Evolutionary conservation across 345 rosid species (phyloP).

Genomic region (Citrus sinensis): DVS_A1.0 CM039166.1:24169501-24170000

Average conservation of each 20-base stretch:
- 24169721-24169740: background rate
- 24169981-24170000: too few species aligned
- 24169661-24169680: background rate
- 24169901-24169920: too few species aligned
- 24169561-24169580: slow-evolving; percentile 26
- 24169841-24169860: too few species aligned
- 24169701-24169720: slow-evolving; percentile 10
- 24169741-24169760: background rate
- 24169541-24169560: slow-evolving; percentile 22
- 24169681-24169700: background rate
- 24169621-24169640: slow-evolving; percentile 15
- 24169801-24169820: too few species aligned
- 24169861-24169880: too few species aligned
- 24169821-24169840: too few species aligned
- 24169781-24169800: too few species aligned
- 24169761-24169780: background rate
- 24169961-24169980: too few species aligned
- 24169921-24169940: too few species aligned
- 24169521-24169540: background rate
- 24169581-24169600: slow-evolving; percentile 18
- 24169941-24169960: too few species aligned
- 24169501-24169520: background rate
- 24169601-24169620: background rate
- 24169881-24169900: too few species aligned
- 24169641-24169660: background rate